phyloP scores from a whole-genome alignment of 2,329 filamentous ascomycete species.

The Ploettnerulaceae sp. region DNA sequence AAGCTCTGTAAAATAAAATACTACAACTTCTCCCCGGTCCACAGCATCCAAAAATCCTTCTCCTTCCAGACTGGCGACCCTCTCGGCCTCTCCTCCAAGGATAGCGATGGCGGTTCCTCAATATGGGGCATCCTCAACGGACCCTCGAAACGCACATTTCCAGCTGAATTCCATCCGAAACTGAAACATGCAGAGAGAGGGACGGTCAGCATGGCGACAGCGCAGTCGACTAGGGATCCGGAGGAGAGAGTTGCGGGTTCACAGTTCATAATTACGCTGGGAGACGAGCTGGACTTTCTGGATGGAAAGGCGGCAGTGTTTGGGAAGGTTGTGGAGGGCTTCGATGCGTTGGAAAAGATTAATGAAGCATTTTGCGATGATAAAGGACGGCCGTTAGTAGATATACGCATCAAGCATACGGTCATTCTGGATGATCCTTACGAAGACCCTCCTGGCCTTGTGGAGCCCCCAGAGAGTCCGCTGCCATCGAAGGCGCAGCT shows the following conservation, averaged over 20 bases:
- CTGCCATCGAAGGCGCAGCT: slow-evolving; percentile 79
- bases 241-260: slow-evolving; percentile 80
- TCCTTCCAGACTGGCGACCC: slow-evolving; percentile 96
- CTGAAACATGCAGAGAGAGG: slow-evolving; percentile 84
- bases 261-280: slow-evolving; percentile 90
- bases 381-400: slow-evolving; percentile 80
- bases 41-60: slow-evolving; percentile 90
- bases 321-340: slow-evolving; percentile 91
- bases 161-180: slow-evolving; percentile 79
- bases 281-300: slow-evolving; percentile 82
- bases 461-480: slow-evolving; percentile 75
- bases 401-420: slow-evolving; percentile 92
- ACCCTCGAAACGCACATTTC: slow-evolving; percentile 69
- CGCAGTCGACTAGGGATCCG: slow-evolving; percentile 66
- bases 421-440: slow-evolving; percentile 90
- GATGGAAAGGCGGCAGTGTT: slow-evolving; percentile 95
- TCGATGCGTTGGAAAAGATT: slow-evolving; percentile 89
- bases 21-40: slow-evolving; percentile 93
- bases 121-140: slow-evolving; percentile 82
- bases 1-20: slow-evolving; percentile 99
- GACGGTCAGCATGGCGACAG: slow-evolving; percentile 97
- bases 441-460: slow-evolving; percentile 70
- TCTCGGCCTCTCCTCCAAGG: slow-evolving; percentile 74
- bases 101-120: slow-evolving; percentile 87
- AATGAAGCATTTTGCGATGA: slow-evolving; percentile 86